Conservation (phyloP, 2,329 filamentous ascomycete species). For the Hypoxylon sp. region DNA sequence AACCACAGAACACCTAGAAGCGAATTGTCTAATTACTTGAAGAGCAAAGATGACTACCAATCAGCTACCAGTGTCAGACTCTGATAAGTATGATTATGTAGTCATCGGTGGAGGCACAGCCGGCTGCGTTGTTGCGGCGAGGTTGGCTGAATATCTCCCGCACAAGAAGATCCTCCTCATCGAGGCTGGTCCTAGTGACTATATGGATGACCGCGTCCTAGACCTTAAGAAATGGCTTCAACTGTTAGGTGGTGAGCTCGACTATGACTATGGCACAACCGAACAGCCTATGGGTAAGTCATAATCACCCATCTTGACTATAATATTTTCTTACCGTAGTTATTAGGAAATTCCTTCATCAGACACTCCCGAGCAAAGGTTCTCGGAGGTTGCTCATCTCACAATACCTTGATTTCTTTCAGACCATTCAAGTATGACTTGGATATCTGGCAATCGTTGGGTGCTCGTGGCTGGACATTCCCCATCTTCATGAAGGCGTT, state of each 20-base stretch:
- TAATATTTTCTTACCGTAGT: constrained; percentile 39
- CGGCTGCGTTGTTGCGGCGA: constrained; percentile 83
- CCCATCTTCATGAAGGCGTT: constrained; percentile 82
- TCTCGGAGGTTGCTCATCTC: constrained; percentile 88
- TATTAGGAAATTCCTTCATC: constrained; percentile 84
- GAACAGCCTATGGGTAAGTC: constrained; percentile 80
- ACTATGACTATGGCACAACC: constrained; percentile 89
- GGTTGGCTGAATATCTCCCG: constrained; percentile 83
- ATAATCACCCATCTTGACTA: constrained; percentile 7
- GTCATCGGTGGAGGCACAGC: constrained; percentile 87
- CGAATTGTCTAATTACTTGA: constrained; percentile 22
- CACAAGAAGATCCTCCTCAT: constrained; percentile 83
- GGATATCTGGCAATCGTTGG: constrained; percentile 82
- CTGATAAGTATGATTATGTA: constrained; percentile 81
- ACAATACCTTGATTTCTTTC: constrained; percentile 95
- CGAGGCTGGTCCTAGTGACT: constrained; percentile 90
- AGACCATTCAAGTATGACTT: constrained; percentile 89
- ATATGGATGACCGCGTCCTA: constrained; percentile 85
- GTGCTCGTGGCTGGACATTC: constrained; percentile 87
- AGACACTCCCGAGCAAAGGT: constrained; percentile 93
- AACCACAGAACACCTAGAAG: too few species aligned
- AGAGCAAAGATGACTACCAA: constrained; percentile 64
- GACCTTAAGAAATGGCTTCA: constrained; percentile 88
- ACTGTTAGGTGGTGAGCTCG: constrained; percentile 84
- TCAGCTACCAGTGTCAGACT: constrained; percentile 69